Conservation (phyloP, 2,329 filamentous ascomycete genomes). For the Cytospora mali region DNA sequence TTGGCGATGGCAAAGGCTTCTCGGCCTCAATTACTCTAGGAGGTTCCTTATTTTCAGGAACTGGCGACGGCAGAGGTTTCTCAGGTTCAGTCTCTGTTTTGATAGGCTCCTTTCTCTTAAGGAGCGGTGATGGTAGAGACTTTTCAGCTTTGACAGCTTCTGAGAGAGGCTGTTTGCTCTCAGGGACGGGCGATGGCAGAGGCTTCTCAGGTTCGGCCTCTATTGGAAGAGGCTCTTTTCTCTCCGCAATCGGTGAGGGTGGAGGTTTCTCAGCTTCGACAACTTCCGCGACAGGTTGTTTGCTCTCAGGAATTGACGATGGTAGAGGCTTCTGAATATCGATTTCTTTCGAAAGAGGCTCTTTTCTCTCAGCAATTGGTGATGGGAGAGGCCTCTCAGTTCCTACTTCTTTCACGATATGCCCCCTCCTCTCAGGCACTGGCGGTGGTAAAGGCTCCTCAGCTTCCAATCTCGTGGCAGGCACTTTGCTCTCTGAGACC, state of each 20-base stretch:
- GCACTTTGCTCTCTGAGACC: too few species aligned
- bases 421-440: constrained; percentile 13
- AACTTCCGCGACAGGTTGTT: too few species aligned
- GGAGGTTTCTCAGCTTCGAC: too few species aligned
- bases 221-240: too few species aligned
- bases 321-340: constrained; percentile 25
- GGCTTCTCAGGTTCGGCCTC: too few species aligned
- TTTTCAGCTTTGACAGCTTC: constrained; percentile 3
- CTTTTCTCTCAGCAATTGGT: too few species aligned
- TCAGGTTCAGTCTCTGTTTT: background rate
- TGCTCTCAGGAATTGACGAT: background rate
- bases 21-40: background rate
- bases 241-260: too few species aligned
- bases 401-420: background rate
- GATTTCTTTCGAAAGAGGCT: too few species aligned
- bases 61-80: constrained; percentile 27
- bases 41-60: constrained; percentile 11
- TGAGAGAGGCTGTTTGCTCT: too few species aligned
- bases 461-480: background rate
- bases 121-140: background rate
- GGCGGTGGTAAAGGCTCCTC: constrained; percentile 27
- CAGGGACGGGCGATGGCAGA: too few species aligned
- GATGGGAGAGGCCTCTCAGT: background rate
- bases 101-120: background rate
- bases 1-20: constrained; percentile 23